Base-by-base conservation (phyloP, 495 filamentous ascomycete genomes). In the Penicillium herquei region DNA sequence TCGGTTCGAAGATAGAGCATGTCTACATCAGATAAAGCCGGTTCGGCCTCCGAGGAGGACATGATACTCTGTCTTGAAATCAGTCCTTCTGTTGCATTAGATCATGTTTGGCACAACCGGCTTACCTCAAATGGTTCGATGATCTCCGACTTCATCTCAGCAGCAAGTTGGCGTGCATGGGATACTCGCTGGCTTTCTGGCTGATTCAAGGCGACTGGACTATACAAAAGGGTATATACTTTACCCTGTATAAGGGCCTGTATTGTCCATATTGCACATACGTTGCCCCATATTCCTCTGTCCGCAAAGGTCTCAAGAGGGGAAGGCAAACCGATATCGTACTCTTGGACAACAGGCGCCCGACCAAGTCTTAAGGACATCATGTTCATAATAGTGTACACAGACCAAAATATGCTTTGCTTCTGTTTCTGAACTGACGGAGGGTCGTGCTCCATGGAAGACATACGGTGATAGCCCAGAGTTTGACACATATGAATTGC, bases 341-440 rank as follows among this genome's bases (percentile, higher is more conserved):
- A 85, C 62, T 87, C 84, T 30, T 84, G 83, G 31, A 88, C 77
- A 5, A 75, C 69, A 0, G 83, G 79, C 0, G 84, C 80, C 6
- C 84, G 81, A 1, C 87, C 86, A 11, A 87, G 69, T 6, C 86
- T 80, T n/a, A 90, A 69, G 0, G 86, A 81, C 18, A 90, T 68
- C 11, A 75, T 76, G 55, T 81, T 85, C 55, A 87, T 78, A 7
- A 85, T 65, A 30, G 80, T 77, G 57, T 88, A 88, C 3, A 79
- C 67, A 14, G 81, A 76, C 86, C 86, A 90, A 62, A 90, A 90
- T 9, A 86, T 56, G 18, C 45, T 44, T 11, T 69, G 64, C 32
- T 70, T 73, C 32, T 73, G 54, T 7, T 75, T 67, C 26, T 68
- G 70, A 30, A 73, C 65, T 18, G 65, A 45, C 0, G 57, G 54